phyloP scores from a whole-genome alignment of 352 stramenopile species.

The Elongisporangium senticosum region DNA sequence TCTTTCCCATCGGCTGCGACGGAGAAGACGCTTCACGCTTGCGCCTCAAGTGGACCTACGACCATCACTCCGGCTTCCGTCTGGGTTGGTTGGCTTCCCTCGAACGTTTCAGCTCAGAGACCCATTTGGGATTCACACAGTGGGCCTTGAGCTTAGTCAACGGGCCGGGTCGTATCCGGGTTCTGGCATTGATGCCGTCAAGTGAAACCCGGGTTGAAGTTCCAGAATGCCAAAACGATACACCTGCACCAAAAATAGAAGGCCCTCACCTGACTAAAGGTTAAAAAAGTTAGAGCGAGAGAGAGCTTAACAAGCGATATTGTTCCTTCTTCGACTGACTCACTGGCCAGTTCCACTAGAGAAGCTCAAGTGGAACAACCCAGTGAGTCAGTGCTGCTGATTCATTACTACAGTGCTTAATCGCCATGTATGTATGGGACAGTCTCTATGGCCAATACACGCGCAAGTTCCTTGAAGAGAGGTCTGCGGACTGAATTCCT shows the following conservation, averaged over 20 bases:
- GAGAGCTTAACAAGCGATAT: background rate
- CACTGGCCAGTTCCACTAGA: background rate
- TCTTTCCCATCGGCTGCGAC: background rate
- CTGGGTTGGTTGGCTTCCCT: background rate
- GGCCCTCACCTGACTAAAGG: background rate
- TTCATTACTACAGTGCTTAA: background rate
- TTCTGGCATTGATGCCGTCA: background rate
- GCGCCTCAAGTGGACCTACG: background rate
- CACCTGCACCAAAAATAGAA: constrained; percentile 7
- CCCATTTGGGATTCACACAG: background rate
- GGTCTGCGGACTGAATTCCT: background rate
- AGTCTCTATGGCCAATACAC: background rate
- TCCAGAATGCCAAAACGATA: background rate
- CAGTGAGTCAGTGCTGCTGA: too few species aligned
- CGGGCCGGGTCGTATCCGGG: background rate
- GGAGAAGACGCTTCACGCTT: background rate
- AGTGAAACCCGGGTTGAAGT: background rate
- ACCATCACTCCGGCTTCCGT: background rate
- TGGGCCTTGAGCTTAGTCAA: background rate
- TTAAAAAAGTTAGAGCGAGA: constrained; percentile 1
- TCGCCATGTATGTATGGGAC: background rate
- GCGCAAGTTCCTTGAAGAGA: background rate
- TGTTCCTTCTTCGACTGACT: constrained; percentile 3
- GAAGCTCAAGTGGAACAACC: too few species aligned
- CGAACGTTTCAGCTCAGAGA: background rate